phyloP scores from a whole-genome alignment of 1,284 basidiomycete genomes.

The Ceratobasidium papillatum region DNA sequence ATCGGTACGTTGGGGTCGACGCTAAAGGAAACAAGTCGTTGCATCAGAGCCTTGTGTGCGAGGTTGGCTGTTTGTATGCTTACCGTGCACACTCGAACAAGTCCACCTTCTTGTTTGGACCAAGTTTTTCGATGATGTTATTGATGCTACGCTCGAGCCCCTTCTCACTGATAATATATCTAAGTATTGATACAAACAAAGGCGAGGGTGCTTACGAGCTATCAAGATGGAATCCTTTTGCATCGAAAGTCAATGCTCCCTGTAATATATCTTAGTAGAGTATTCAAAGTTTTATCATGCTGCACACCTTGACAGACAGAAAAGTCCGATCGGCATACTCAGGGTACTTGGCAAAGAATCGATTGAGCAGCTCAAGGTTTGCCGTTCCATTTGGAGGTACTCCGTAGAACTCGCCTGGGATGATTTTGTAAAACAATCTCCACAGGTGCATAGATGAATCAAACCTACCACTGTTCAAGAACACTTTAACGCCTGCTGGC shows the following conservation, averaged over 20 bases:
- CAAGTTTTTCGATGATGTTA: slow-evolving; percentile 38
- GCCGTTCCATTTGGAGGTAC: slow-evolving; percentile 28
- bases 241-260: slow-evolving; percentile 6
- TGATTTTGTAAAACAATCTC: background rate
- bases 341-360: slow-evolving; percentile 45
- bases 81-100: slow-evolving; percentile 42
- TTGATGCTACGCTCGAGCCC: slow-evolving; percentile 40
- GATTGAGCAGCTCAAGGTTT: slow-evolving; percentile 42
- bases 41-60: too few species aligned
- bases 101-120: slow-evolving; percentile 43
- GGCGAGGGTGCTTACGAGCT: slow-evolving; percentile 13
- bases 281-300: background rate
- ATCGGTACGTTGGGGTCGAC: slow-evolving; percentile 42
- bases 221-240: background rate
- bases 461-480: slow-evolving; percentile 44
- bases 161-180: background rate
- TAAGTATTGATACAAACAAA: background rate
- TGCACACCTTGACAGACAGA: slow-evolving; percentile 45
- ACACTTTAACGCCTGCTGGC: slow-evolving; percentile 34
- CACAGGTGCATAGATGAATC: background rate
- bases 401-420: slow-evolving; percentile 43
- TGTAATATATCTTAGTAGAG: background rate
- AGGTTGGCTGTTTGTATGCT: too few species aligned
- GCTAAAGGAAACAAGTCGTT: background rate
- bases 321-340: slow-evolving; percentile 44